Conservation (phyloP, 2,329 filamentous ascomycete genomes). For the Phyllosticta capitalensis region DNA sequence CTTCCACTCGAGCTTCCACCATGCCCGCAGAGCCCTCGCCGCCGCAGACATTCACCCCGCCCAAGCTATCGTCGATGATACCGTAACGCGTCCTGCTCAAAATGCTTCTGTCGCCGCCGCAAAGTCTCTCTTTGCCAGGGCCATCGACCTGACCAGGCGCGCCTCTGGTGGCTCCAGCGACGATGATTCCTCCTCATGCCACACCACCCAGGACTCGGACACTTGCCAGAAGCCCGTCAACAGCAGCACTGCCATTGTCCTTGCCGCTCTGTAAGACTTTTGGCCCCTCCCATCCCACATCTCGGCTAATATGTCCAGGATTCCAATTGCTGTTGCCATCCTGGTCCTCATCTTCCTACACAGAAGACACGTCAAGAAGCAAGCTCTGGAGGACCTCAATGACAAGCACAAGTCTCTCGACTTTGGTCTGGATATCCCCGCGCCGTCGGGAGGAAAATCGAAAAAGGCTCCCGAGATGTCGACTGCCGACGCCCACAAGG, state of each 20-base stretch:
- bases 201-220: slow-evolving; percentile 16
- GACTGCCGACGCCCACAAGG: slow-evolving; percentile 45
- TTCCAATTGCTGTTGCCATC: slow-evolving; percentile 62
- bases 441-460: neutral
- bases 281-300: neutral
- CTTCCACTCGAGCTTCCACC: slow-evolving; percentile 21
- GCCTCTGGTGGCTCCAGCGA: slow-evolving; percentile 1
- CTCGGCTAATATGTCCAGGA: slow-evolving; percentile 39
- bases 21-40: slow-evolving; percentile 16
- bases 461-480: slow-evolving; percentile 42
- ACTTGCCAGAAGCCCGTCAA: slow-evolving; percentile 28
- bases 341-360: slow-evolving; percentile 68
- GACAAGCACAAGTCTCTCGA: slow-evolving; percentile 89
- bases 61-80: slow-evolving; percentile 8
- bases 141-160: neutral
- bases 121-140: slow-evolving; percentile 1
- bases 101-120: neutral
- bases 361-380: slow-evolving; percentile 62
- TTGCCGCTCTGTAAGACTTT: slow-evolving; percentile 25
- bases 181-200: slow-evolving; percentile 1
- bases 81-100: neutral
- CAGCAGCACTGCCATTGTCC: slow-evolving; percentile 23
- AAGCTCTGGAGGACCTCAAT: slow-evolving; percentile 66
- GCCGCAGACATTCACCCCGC: slow-evolving; percentile 12
- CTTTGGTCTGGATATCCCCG: slow-evolving; percentile 62